A percentile compares a stretch with the other conserved stretches of the same genome.
These are phyloP conservation scores for Mycena floridula DNA, from an alignment of 768 basidiomycete species.

Conservation along the genomic window DNA sequence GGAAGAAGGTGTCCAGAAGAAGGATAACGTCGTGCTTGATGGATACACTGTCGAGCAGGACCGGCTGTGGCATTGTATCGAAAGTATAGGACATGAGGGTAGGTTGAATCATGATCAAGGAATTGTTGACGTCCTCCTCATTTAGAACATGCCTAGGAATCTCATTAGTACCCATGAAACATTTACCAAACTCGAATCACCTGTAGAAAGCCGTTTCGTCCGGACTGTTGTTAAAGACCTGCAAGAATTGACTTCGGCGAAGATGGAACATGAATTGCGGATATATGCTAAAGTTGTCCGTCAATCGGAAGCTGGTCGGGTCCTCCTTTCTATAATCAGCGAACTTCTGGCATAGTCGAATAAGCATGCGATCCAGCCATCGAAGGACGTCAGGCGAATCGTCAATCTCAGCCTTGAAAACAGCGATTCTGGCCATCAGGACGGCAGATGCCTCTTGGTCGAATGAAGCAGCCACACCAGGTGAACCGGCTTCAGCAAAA, in stretches of 20 bases:
- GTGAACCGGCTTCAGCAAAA: slow-evolving; percentile 96
- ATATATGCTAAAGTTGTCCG: slow-evolving; percentile 97
- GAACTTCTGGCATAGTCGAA: slow-evolving; percentile 97
- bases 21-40: slow-evolving; percentile 97
- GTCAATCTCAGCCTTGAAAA: slow-evolving; percentile 99
- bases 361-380: slow-evolving; percentile 98
- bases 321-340: slow-evolving; percentile 99
- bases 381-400: slow-evolving; percentile 94
- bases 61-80: slow-evolving; percentile 87
- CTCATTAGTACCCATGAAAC: neutral
- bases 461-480: slow-evolving; percentile 87
- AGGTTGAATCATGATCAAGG: slow-evolving; percentile 99
- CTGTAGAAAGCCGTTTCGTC: slow-evolving; percentile 99
- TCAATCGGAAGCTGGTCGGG: slow-evolving; percentile 85
- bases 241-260: slow-evolving; percentile 93
- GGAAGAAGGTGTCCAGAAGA: slow-evolving; percentile 98
- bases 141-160: slow-evolving; percentile 81
- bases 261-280: slow-evolving; percentile 99
- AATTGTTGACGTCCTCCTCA: slow-evolving; percentile 98
- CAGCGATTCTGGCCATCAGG: slow-evolving; percentile 96
- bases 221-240: slow-evolving; percentile 99
- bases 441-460: slow-evolving; percentile 98
- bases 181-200: slow-evolving; percentile 32
- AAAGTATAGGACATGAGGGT: slow-evolving; percentile 98
- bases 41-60: slow-evolving; percentile 93